Evolutionary conservation across 345 rosid genomes (phyloP).

Genomic region (Citrus cavaleriei): DNA sequence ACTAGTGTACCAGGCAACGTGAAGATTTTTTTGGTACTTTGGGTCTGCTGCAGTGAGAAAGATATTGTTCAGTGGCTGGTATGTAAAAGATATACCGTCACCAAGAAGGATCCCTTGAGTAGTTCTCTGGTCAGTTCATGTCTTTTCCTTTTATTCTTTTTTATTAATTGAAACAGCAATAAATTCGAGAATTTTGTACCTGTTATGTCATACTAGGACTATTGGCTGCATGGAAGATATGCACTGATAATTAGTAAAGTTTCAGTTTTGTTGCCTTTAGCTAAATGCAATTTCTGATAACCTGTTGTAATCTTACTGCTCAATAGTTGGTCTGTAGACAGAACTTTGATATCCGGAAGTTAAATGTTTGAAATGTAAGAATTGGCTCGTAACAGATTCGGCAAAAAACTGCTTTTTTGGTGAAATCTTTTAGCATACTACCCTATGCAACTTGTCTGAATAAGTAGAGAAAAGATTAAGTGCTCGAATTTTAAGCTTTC

Average conservation of each 20-base stretch:
- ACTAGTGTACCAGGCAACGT: background rate
- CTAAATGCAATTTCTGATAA: background rate
- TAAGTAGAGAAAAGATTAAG: background rate
- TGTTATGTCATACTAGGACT: background rate
- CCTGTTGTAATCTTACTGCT: background rate
- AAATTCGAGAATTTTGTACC: conserved; percentile 11
- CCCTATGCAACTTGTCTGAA: background rate
- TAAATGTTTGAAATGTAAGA: background rate
- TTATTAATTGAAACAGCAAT: conserved; percentile 3
- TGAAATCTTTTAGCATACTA: background rate
- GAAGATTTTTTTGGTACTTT: conserved; percentile 10
- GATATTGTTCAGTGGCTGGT: background rate
- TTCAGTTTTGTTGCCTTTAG: conserved; percentile 2
- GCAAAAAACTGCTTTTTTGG: background rate
- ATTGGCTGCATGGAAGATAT: background rate
- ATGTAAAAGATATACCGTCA: conserved; percentile 1
- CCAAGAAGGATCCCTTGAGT: background rate
- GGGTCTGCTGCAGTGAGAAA: conserved; percentile 11
- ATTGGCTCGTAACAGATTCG: background rate
- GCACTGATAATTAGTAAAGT: conserved; percentile 9
- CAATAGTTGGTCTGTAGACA: background rate
- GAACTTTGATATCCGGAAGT: background rate
- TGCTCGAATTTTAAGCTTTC: background rate
- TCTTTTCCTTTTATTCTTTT: background rate
- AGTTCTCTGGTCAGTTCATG: conserved; percentile 5